These are phyloP conservation scores for Phytomonas francai DNA, from an alignment of 208 protist genomes.

Conservation along the genomic window DNA sequence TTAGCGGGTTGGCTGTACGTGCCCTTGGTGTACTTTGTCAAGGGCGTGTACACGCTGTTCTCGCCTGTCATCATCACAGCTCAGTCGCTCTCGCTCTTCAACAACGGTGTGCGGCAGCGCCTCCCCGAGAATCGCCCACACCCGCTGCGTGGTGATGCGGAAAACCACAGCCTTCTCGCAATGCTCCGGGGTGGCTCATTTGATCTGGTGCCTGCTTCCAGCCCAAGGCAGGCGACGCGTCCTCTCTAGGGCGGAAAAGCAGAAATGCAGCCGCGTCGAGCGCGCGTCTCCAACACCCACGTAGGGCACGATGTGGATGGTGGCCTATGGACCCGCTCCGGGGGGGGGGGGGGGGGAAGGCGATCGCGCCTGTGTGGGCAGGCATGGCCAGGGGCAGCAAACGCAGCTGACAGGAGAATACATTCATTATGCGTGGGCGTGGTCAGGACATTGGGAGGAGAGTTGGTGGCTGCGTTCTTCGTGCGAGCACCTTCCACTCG, in stretches of 20 bases:
- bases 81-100: constrained; percentile 79
- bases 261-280: not conserved
- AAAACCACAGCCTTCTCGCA: constrained; percentile 50
- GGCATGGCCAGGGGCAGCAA: no score
- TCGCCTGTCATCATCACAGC: constrained; percentile 69
- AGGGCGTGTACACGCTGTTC: constrained; percentile 75
- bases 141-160: constrained; percentile 25
- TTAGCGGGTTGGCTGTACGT: constrained; percentile 76
- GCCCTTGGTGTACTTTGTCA: constrained; percentile 78
- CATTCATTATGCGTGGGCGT: no score
- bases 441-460: no score
- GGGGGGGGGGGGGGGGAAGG: no score
- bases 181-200: constrained; percentile 64
- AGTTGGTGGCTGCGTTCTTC: no score
- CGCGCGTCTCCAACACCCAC: no score
- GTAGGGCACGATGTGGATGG: no score
- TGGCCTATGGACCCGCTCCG: no score
- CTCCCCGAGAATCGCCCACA: constrained; percentile 22
- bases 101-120: constrained; percentile 65
- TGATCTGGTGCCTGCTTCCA: constrained; percentile 32
- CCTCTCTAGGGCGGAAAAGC: no score
- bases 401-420: no score
- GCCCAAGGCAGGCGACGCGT: not conserved
- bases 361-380: no score
- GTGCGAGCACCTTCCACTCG: no score